Conservation (phyloP, 495 filamentous ascomycete genomes). For the Chaetomium cochliodes region DNA sequence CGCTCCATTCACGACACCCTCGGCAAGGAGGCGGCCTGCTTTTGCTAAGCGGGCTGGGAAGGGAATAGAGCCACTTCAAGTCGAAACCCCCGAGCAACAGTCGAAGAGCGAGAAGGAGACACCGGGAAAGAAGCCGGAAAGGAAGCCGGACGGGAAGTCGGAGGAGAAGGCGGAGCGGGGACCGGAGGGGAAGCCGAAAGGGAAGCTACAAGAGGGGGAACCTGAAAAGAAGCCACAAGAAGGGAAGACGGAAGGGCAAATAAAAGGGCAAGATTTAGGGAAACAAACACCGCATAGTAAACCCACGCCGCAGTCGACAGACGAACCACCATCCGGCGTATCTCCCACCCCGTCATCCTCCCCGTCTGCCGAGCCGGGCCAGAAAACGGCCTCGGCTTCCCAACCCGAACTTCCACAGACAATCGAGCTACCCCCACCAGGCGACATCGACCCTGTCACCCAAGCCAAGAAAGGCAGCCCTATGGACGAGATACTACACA, state of each 20-base stretch:
- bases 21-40: slow-evolving; percentile 33
- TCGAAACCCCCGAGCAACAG: slow-evolving; percentile 9
- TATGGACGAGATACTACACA: slow-evolving; percentile 66
- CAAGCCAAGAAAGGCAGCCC: slow-evolving; percentile 44
- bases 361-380: background rate
- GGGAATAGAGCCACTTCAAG: slow-evolving; percentile 55
- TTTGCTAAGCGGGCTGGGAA: slow-evolving; percentile 59
- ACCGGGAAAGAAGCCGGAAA: slow-evolving; percentile 10
- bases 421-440: slow-evolving; percentile 30
- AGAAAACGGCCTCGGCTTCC: background rate
- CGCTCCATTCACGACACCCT: slow-evolving; percentile 37
- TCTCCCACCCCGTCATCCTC: background rate
- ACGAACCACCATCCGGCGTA: background rate
- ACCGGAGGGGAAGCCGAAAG: background rate
- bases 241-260: slow-evolving; percentile 11
- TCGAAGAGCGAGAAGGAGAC: slow-evolving; percentile 2
- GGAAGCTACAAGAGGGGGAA: background rate
- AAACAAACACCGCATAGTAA: background rate
- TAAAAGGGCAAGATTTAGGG: slow-evolving; percentile 5
- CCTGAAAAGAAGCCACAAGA: background rate
- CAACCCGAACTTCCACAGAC: slow-evolving; percentile 9
- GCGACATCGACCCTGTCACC: slow-evolving; percentile 22
- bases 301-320: background rate
- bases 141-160: no score
- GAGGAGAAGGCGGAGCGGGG: background rate